Percentiles rank a stretch among this genome's conserved stretches.
phyloP scores from a whole-genome alignment of 345 rosid species.

The Trapa bicornis region DNA sequence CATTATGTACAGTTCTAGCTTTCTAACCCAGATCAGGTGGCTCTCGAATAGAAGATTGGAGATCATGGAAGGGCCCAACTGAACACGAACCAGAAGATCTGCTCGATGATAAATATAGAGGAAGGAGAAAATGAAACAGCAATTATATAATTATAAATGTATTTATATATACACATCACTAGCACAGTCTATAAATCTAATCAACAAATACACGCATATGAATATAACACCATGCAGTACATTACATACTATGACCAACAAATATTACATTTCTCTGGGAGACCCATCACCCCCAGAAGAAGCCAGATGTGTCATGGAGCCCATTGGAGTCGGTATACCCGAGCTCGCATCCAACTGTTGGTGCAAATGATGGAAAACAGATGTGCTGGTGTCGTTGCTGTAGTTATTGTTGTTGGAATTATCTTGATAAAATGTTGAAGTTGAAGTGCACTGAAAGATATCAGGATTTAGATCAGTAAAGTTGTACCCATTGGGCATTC shows the following conservation, averaged over 20 bases:
- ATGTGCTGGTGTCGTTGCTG: conserved; percentile 16
- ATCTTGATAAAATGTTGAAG: conserved; percentile 6
- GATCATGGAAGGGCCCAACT: too few species aligned
- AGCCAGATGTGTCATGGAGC: conserved; percentile 22
- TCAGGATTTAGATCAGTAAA: conserved; percentile 10
- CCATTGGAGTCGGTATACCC: conserved; percentile 21
- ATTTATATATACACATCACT: neutral
- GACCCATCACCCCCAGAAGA: conserved; percentile 38
- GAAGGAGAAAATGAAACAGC: too few species aligned
- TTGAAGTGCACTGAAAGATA: conserved; percentile 12
- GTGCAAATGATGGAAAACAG: conserved; percentile 31
- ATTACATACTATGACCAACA: neutral
- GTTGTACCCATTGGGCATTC: conserved; percentile 6
- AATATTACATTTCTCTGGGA: conserved; percentile 22
- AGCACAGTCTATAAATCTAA: neutral
- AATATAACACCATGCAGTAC: neutral
- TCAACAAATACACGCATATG: neutral
- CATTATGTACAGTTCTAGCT: too few species aligned
- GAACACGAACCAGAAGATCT: too few species aligned
- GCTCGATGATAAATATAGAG: too few species aligned
- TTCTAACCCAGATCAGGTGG: too few species aligned
- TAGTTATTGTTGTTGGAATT: conserved; percentile 3
- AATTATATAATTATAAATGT: too few species aligned
- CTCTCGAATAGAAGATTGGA: too few species aligned
- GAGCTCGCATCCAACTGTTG: conserved; percentile 18